Evolutionary conservation across 2,329 filamentous ascomycete genomes (phyloP).

Genomic region (Cladosporium halotolerans): DNA sequence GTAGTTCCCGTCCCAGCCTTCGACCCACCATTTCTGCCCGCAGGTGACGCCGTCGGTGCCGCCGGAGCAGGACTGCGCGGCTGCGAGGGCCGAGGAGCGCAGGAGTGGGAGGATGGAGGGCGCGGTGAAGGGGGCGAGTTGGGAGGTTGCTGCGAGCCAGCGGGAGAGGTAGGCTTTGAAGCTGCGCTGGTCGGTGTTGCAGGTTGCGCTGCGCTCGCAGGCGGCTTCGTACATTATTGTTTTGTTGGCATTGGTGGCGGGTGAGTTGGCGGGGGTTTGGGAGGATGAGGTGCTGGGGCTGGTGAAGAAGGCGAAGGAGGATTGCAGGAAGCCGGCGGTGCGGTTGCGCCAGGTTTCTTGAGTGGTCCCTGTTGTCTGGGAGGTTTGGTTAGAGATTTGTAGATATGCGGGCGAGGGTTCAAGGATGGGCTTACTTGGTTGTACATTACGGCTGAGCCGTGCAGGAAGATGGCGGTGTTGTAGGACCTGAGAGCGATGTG

Average conservation of each 20-base stretch:
- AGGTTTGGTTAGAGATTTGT: background rate
- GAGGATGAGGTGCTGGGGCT: background rate
- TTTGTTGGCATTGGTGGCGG: constrained; percentile 9
- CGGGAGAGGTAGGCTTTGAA: constrained; percentile 39
- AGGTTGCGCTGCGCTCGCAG: constrained; percentile 37
- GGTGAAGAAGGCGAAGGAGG: constrained; percentile 36
- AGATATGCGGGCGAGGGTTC: background rate
- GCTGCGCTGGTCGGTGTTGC: constrained; percentile 39
- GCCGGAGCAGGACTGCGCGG: constrained; percentile 49
- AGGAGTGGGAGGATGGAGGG: constrained; percentile 47
- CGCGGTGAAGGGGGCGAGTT: constrained; percentile 53
- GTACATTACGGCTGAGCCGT: constrained; percentile 44
- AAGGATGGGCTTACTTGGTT: constrained; percentile 24
- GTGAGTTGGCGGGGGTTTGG: no score
- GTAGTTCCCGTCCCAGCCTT: constrained; percentile 35
- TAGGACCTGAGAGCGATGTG: constrained; percentile 38
- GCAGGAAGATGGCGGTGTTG: constrained; percentile 40
- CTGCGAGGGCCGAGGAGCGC: constrained; percentile 47
- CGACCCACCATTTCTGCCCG: constrained; percentile 37
- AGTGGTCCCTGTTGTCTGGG: constrained; percentile 19
- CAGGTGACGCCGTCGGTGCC: constrained; percentile 40
- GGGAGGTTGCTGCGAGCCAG: constrained; percentile 48
- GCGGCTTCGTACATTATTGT: constrained; percentile 40
- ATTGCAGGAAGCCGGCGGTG: constrained; percentile 20
- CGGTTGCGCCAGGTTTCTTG: constrained; percentile 21